Evolutionary conservation across 139 green algal species (phyloP), one percentile per base, ranked within the genome.

Genomic region (Volvox africanus): DNA sequence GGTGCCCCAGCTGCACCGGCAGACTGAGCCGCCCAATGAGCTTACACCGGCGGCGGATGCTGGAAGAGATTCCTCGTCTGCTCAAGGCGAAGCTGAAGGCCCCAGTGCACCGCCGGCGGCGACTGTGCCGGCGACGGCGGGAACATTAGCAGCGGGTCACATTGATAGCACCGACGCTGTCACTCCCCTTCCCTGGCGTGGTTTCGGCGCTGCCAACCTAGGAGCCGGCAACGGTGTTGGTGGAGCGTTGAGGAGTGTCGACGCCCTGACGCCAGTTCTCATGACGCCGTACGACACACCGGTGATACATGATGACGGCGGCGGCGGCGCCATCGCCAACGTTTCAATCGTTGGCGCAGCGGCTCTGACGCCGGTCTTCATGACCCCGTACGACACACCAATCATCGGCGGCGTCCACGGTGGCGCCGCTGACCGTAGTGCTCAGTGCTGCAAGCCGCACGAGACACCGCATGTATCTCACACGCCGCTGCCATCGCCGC

Each of bases 271-370:
- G 6, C 78, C 78, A 33, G 36, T 62, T 2, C 32, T 84, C 36
- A 65, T 65, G 78, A 84, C 78, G 35, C 78, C 78, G 75, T 81
- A 81, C 32, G 75, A 81, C 33, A 81, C 75, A 35, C 37, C 78
- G 37, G 78, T 44, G 32, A 14, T 65, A 14, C 22, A 24, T 44
- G 78, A 32, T 18, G 35, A 22, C 36, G 75, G 75, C 36, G 75
- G 75, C 36, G 37, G 13, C 37, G 71, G 71, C 67, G 37, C 20
- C 36, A 55, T 16, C 79, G 79, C 79, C 16, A 50, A 24, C 37
- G 79, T 50, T 16, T 24, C 79, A 13, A 50, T 50, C 32, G 73
- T 36, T 55, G 44, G 44, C 44, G 44, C 21, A 9, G 9, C 30
- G 6, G 33, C 30, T 17, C 33, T 82, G 2, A 61, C 76, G 12